phyloP scores from a whole-genome alignment of 495 filamentous ascomycete genomes.

The Talaromyces thailandensis region DNA sequence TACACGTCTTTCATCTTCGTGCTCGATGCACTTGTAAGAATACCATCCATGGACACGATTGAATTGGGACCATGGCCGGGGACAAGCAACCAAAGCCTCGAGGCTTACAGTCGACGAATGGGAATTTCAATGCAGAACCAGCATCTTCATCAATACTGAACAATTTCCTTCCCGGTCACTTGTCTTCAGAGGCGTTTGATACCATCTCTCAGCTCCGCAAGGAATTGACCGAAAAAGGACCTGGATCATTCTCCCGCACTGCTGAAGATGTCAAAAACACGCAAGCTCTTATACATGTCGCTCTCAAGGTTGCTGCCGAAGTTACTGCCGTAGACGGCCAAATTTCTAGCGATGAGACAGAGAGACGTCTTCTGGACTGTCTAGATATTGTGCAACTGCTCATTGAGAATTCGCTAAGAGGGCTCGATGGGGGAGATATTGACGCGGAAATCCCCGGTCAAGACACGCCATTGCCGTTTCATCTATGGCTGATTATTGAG shows the following conservation, averaged over 20 bases:
- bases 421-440: constrained; percentile 46
- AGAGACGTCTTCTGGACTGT: constrained; percentile 54
- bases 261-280: constrained; percentile 66
- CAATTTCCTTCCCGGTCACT: constrained; percentile 47
- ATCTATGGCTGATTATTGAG: constrained; percentile 60
- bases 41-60: constrained; percentile 1
- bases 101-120: constrained; percentile 11
- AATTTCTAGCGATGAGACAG: constrained; percentile 18
- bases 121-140: constrained; percentile 23
- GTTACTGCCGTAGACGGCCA: constrained; percentile 25
- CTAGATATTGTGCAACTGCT: constrained; percentile 63
- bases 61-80: constrained; percentile 1
- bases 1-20: not conserved
- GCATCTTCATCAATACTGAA: constrained; percentile 59
- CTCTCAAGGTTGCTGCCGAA: constrained; percentile 54
- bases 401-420: constrained; percentile 63
- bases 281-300: constrained; percentile 73
- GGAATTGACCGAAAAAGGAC: constrained; percentile 47
- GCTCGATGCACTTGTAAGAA: not conserved
- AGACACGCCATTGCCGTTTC: constrained; percentile 54
- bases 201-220: constrained; percentile 50
- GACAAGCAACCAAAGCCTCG: constrained; percentile 5
- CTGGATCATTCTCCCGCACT: constrained; percentile 29
- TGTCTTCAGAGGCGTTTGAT: constrained; percentile 26
- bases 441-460: constrained; percentile 32